A percentile compares a stretch with the other conserved stretches of the same genome.
Evolutionary conservation across 306 rosid genomes (phyloP).

Genomic region (Luffa aegyptiaca): DNA sequence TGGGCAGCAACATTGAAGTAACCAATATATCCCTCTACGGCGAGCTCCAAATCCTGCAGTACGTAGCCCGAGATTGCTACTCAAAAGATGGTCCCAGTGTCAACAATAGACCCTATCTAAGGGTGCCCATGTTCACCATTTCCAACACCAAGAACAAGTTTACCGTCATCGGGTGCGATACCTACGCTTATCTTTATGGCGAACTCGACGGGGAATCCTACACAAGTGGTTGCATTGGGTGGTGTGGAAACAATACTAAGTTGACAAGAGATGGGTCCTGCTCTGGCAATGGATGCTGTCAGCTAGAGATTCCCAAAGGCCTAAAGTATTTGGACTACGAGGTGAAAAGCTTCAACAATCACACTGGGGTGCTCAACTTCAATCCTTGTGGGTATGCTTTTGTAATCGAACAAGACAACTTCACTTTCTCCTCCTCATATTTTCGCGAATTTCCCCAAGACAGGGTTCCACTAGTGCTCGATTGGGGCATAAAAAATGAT

Average conservation of each 20-base stretch:
- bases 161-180: constrained; percentile 27
- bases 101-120: background rate
- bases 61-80: background rate
- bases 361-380: background rate
- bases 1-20: background rate
- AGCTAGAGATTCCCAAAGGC: constrained; percentile 14
- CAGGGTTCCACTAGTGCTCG: constrained; percentile 14
- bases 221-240: constrained; percentile 18
- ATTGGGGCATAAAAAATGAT: constrained; percentile 25
- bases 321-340: rapidly evolving
- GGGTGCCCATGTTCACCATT: background rate
- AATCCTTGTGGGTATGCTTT: constrained; percentile 28
- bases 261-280: constrained; percentile 11
- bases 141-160: constrained; percentile 20
- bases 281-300: constrained; percentile 36
- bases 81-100: background rate
- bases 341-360: rapidly evolving
- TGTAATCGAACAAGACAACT: constrained; percentile 6
- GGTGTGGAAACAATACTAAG: background rate
- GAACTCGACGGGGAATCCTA: background rate
- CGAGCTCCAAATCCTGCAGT: background rate
- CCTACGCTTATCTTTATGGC: background rate
- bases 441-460: background rate
- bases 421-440: background rate
- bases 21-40: constrained; percentile 6